Conservation (phyloP, 768 basidiomycete species). For the Coprinopsis sp. region DNA sequence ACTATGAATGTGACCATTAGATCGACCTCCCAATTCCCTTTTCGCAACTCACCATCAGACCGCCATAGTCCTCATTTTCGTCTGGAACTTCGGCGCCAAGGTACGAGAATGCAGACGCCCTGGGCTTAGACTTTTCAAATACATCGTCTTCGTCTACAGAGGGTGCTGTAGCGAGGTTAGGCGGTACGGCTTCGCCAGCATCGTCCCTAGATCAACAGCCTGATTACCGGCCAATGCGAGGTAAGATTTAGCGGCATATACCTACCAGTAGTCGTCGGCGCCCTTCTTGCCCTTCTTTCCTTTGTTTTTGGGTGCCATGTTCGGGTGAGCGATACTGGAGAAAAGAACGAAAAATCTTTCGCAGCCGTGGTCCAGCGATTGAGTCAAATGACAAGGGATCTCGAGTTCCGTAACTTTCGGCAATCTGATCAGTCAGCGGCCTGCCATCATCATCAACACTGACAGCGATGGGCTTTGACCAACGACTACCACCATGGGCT, state of each 20-base stretch:
- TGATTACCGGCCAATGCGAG: conserved; percentile 1
- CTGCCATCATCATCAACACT: neutral
- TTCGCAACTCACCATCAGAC: conserved; percentile 58
- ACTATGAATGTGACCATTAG: conserved; percentile 34
- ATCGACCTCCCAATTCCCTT: neutral
- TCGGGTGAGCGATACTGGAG: conserved; percentile 7
- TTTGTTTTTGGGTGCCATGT: conserved; percentile 60
- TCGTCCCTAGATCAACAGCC: conserved; percentile 46
- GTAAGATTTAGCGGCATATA: conserved; percentile 1
- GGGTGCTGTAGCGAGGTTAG: conserved; percentile 32
- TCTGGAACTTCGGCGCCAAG: conserved; percentile 40
- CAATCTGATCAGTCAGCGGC: conserved; percentile 4
- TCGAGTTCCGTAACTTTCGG: neutral
- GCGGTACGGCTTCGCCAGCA: conserved; percentile 52
- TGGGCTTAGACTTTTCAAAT: conserved; percentile 24
- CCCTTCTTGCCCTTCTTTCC: conserved; percentile 85
- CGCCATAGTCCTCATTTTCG: conserved; percentile 66
- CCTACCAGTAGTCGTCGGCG: conserved; percentile 82
- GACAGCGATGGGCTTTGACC: neutral
- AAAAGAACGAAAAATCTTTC: neutral
- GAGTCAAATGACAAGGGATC: neutral
- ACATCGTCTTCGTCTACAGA: conserved; percentile 41
- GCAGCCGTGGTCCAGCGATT: neutral
- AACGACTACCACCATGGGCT: conserved; percentile 52
- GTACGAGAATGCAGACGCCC: conserved; percentile 50